These are phyloP conservation scores for Vigna mungo DNA, from an alignment of 306 rosid species.

Conservation along the genomic window DNA sequence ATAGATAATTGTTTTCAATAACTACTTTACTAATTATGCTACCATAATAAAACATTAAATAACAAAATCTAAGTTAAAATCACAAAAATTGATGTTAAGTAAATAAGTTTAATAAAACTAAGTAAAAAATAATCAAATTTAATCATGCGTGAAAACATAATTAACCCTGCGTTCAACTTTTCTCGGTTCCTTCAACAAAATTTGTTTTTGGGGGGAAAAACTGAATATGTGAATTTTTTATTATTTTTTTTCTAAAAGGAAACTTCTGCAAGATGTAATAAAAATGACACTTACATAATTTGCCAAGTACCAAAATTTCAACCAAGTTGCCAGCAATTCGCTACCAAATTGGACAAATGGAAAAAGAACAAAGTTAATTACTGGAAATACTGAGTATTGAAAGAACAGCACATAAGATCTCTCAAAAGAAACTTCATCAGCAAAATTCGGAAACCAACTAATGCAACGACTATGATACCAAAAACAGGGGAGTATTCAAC, in stretches of 20 bases:
- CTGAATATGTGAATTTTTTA: neutral
- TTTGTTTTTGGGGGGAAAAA: neutral
- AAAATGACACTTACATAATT: neutral
- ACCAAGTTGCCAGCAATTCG: conserved; percentile 1
- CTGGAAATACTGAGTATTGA: neutral
- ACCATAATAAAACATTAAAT: too few species aligned
- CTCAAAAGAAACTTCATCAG: conserved; percentile 3
- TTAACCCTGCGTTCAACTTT: too few species aligned
- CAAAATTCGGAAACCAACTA: conserved; percentile 39
- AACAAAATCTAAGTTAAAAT: too few species aligned
- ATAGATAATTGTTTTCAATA: too few species aligned
- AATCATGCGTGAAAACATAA: too few species aligned
- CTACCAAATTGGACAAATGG: conserved; percentile 16
- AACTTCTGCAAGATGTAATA: neutral
- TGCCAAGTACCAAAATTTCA: neutral
- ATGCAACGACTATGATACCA: neutral
- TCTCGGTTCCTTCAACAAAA: too few species aligned
- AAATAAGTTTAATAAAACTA: too few species aligned
- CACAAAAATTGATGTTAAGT: too few species aligned
- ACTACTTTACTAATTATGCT: too few species aligned
- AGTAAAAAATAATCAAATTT: too few species aligned
- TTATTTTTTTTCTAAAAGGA: neutral
- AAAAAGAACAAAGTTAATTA: conserved; percentile 2
- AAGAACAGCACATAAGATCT: conserved; percentile 10
- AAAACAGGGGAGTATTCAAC: neutral